Base-by-base conservation (phyloP, 495 filamentous ascomycete genomes). In the Bryoglossum gracile region DNA sequence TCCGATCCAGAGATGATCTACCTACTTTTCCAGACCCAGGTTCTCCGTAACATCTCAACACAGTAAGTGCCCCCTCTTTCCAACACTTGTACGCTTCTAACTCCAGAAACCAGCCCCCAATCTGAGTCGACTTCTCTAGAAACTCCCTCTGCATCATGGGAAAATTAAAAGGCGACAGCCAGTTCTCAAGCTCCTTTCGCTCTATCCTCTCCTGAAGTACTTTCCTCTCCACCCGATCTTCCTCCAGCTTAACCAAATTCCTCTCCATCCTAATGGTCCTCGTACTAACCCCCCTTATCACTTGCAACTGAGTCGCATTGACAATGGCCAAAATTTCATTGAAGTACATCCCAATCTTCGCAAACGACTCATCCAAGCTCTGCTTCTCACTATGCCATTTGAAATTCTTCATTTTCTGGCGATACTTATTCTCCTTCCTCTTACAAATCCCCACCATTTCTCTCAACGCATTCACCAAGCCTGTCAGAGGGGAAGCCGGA, bases 11-110 rank as follows among this genome's bases (percentile, higher is more conserved):
- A 13, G 25, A 3, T 36, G 25, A 13, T 4, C n/a, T 10, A 19
- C 44, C 28, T 35, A 54, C 51, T 37, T 61, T 63, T 8, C 60
- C 60, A 0, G 55, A 40, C n/a, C 60, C 60, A 8, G 55, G 35
- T 22, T 50, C 43, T 18, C 58, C 60, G 17, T 57, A 51, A 32
- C 58, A 58, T 17, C 48, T 43, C 17, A 63, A 32, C 10, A 54
- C 17, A 35, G 54, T 52, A 4, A 51, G 32, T 13, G 22, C 40
- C 26, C 44, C 50, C 6, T 43, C 23, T 13, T 44, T 54, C 60
- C 60, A 63, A 18, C 19, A 24, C 9, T 50, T 50, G 45, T 61
- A 61, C 30, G 56, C 58, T 11, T 43, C 39, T 2, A 38, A 50
- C 6, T 56, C 34, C 8, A 58, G 23, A 19, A 63, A 44, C 21